Evolutionary conservation across 495 filamentous ascomycete species (phyloP), one percentile per base, ranked within the genome.

Genomic region (Geopyxis carbonaria): DNA sequence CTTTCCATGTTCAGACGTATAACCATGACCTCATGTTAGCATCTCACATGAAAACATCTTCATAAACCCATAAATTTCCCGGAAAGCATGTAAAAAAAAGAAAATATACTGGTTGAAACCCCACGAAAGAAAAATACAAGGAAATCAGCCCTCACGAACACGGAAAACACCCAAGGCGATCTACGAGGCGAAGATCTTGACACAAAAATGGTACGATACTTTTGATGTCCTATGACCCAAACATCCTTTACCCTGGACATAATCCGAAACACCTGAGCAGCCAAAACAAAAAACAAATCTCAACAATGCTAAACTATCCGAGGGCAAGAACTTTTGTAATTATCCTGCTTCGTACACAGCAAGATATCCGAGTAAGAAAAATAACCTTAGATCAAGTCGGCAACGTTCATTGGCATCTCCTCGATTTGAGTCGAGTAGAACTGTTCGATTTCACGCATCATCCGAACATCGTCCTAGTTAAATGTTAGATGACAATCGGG

Each of bases 401-500:
- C 77, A 42, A 82, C 77, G 62, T 82, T 82, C 53, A 83, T 83
- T 42, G 78, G 78, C 78, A 83, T 83, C 68, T 83, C 78, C 52
- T 83, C 78, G 43, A 83, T 83, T 61, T 83, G 78, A 38, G 77
- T 36, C 36, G 31, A 45, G 20, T 50, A 61, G 56, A 48, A 61
- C 62, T 72, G 65, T 58, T 84, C 89, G 47, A 97, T 97, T 62
- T 97, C 91, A 53, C 89, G 76, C 73, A 97, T 81, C 76, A 97
- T 97, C 59, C 91, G 86, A 50, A 97, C 89, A 68, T 97, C 89
- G 45, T 97, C 89, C 46, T 55, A 9, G 13, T 8, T n/a, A 35
- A 28, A 14, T 30, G 32, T 51, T 20, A 51, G 47, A 31, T 33
- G 5, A 10, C 13, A 22, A 42, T 30, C 9, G 43, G 6, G 24